Percentiles rank a stretch among this genome's conserved stretches.
Conservation (phyloP, 106 monocot genomes). For the Acorus gramineus region DNA sequence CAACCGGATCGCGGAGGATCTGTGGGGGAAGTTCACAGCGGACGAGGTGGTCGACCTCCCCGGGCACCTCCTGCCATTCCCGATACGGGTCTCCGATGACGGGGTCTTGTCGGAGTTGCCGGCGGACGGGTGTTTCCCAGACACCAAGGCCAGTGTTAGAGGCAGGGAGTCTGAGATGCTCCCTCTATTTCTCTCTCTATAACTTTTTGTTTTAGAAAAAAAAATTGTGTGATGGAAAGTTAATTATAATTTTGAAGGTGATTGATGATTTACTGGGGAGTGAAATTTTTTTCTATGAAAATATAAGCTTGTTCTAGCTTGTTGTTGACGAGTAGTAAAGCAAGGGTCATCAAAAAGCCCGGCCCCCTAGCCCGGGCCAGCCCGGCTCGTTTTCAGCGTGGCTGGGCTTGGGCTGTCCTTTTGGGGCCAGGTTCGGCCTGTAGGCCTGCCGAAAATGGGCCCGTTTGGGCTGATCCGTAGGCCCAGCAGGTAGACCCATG, state of each 20-base stretch:
- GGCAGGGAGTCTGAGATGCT: constrained; percentile 31
- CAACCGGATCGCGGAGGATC: constrained; percentile 13
- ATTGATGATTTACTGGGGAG: neutral
- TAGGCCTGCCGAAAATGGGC: no score
- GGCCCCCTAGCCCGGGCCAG: no score
- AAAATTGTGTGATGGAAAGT: neutral
- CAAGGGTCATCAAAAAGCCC: no score
- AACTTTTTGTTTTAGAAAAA: neutral
- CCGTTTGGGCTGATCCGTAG: no score
- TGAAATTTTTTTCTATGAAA: no score
- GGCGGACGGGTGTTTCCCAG: constrained; percentile 34
- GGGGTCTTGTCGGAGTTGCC: constrained; percentile 39
- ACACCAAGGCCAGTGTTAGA: constrained; percentile 36
- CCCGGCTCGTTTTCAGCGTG: no score
- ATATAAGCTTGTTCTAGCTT: neutral
- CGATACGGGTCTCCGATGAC: constrained; percentile 31
- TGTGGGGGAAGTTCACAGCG: constrained; percentile 38
- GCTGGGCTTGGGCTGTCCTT: no score
- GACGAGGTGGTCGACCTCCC: constrained; percentile 39
- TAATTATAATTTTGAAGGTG: neutral
- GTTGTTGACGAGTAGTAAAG: no score
- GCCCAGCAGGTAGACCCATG: no score
- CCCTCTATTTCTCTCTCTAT: neutral
- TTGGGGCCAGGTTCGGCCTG: no score
- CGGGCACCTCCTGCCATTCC: constrained; percentile 56